Conservation (phyloP, 164 flowering plant genomes). For the Piper betle region DNA sequence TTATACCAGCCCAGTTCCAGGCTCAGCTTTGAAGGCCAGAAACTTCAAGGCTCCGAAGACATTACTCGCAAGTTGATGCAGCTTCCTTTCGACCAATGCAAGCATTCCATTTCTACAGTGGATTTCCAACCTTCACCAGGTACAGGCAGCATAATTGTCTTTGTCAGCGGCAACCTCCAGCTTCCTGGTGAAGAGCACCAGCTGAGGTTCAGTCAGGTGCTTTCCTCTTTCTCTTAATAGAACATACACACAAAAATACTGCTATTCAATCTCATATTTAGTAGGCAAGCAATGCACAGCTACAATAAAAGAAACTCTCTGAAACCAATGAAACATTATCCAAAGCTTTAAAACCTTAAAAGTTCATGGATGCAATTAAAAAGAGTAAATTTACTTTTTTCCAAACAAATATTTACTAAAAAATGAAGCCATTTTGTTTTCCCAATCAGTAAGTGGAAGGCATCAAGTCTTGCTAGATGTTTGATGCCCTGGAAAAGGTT, state of each 20-base stretch:
- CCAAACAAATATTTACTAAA: too few species aligned
- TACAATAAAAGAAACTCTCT: neutral
- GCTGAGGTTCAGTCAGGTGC: constrained; percentile 68
- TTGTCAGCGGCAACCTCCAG: constrained; percentile 69
- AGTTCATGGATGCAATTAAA: too few species aligned
- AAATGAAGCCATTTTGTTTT: too few species aligned
- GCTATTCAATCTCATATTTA: neutral
- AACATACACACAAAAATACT: constrained; percentile 1
- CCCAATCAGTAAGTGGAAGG: too few species aligned
- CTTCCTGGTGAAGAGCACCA: constrained; percentile 58
- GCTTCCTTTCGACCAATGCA: constrained; percentile 63
- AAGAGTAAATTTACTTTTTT: too few species aligned
- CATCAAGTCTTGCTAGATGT: too few species aligned
- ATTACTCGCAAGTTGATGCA: constrained; percentile 45
- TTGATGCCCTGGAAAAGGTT: too few species aligned
- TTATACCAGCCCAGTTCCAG: constrained; percentile 55
- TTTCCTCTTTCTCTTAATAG: constrained; percentile 1
- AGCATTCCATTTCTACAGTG: constrained; percentile 52
- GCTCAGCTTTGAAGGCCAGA: constrained; percentile 69
- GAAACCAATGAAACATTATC: too few species aligned
- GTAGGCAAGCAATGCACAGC: neutral
- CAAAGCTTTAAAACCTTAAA: too few species aligned
- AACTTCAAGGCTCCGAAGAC: constrained; percentile 32
- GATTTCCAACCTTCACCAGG: constrained; percentile 56
- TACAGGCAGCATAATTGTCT: constrained; percentile 50